Base-by-base conservation (phyloP, 2,329 filamentous ascomycete genomes). In the Alternaria brassicicola region DNA sequence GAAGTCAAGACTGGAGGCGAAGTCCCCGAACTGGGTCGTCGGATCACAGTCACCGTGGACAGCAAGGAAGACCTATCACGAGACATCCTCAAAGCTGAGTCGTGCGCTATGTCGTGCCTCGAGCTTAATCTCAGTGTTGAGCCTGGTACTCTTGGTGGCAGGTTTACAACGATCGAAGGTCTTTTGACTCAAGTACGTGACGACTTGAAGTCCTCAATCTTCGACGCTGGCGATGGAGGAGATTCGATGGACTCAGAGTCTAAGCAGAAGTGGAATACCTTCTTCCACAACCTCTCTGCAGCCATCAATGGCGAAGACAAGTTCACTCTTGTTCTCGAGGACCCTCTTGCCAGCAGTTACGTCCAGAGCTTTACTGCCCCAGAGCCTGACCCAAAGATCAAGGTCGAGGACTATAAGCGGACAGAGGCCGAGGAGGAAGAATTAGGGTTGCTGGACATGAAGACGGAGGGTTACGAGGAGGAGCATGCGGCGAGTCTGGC, bases 1-100 rank as follows among this genome's bases (percentile, higher is more conserved):
- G 95, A 99, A 77, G 92, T 99, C 75, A 98, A 98, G 84, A 98
- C 95, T 1, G 95, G 95, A 64, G 95, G 95, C 53, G 93, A 90
- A 71, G 89, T 99, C 21, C 95, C 95, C 8, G 89, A 89, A 54
- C 88, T 90, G 74, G 95, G 95, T 61, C 90, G 90, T 77, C 89
- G 88, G 66, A 96, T 97, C 68, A 93, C 86, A 0, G 84, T 99
- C 25, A 81, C 84, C 52, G 89, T 98, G 55, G 83, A 88, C 58
- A 87, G 80, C 31, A 75, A 81, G 30, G 84, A 88, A 57, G 95
- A 99, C 76, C 84, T 99, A 41, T 89, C 89, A 12, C 88, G 95
- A 63, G 95, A 99, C 73, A 96, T 99, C 60, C 88, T 99, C 71
- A 99, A 99, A 83, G 93, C 91, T 67, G 95, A 99, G 78, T 95